Evolutionary conservation across 148 eudicot genomes (phyloP).

Genomic region (Amaranthus palmeri): DNA sequence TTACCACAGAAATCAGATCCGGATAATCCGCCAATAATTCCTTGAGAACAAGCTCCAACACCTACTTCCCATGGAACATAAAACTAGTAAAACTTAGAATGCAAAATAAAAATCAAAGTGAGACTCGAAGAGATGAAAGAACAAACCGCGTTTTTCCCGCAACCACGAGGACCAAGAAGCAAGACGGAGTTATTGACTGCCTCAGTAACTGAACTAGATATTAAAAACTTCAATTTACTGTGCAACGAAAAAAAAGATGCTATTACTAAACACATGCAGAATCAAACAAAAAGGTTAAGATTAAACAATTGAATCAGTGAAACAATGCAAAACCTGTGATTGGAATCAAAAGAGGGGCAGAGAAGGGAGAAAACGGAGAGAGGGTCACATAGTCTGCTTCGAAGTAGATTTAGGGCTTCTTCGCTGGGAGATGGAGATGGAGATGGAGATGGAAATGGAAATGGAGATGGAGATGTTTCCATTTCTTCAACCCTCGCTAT

Average conservation of each 20-base stretch:
- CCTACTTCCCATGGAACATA: conserved; percentile 32
- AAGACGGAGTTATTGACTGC: conserved; percentile 82
- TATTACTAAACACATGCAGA: background rate
- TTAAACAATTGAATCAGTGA: background rate
- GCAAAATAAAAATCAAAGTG: background rate
- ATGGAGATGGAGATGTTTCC: too few relatives aligned
- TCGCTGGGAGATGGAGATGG: conserved; percentile 30
- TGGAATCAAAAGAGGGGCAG: conserved; percentile 51
- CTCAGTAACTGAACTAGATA: conserved; percentile 75
- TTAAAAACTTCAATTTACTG: conserved; percentile 84
- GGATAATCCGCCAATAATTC: conserved; percentile 64
- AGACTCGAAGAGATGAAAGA: background rate
- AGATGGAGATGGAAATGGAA: too few relatives aligned
- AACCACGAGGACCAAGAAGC: conserved; percentile 95
- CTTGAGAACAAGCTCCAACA: conserved; percentile 78
- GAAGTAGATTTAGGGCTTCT: conserved; percentile 50
- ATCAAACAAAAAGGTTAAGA: background rate
- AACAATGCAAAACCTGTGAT: conserved; percentile 42
- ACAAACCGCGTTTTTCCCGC: conserved; percentile 69
- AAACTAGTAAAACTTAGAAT: background rate
- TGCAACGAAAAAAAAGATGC: background rate
- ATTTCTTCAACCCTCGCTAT: background rate
- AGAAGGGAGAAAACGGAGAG: conserved; percentile 42
- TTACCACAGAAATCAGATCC: conserved; percentile 75
- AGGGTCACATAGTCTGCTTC: conserved; percentile 52